These are phyloP conservation scores for Linnemannia hyalina DNA, from an alignment of 192 early-diverging fungal species.

Conservation along the genomic window DNA sequence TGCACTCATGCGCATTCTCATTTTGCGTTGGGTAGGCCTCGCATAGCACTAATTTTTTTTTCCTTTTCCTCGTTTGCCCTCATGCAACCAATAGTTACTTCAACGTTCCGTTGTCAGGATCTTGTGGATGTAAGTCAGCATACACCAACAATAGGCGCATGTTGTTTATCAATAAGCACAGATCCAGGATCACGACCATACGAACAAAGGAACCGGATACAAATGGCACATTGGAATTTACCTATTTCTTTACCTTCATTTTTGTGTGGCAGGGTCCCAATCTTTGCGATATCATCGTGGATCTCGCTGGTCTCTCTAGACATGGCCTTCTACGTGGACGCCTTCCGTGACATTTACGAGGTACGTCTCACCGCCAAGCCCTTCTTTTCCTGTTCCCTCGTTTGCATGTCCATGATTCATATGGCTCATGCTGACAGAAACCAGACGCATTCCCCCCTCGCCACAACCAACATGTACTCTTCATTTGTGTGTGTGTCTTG, in stretches of 20 bases:
- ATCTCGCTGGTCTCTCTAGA: conserved; percentile 78
- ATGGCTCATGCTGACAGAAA: neutral
- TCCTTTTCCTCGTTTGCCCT: neutral
- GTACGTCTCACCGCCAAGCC: conserved; percentile 9
- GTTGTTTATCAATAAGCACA: neutral
- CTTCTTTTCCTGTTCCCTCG: neutral
- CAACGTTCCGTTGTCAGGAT: conserved; percentile 51
- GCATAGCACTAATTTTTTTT: neutral
- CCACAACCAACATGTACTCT: neutral
- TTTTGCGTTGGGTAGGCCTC: neutral
- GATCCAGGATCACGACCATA: neutral
- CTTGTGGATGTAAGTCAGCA: conserved; percentile 38
- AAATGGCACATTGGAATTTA: neutral
- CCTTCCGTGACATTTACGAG: conserved; percentile 70
- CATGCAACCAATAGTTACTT: conserved; percentile 20
- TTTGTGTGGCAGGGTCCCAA: conserved; percentile 30
- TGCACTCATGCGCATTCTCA: neutral
- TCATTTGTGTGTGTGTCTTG: too few relatives aligned
- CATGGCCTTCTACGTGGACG: conserved; percentile 88
- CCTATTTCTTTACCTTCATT: neutral
- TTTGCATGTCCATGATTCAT: neutral
- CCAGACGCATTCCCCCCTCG: neutral
- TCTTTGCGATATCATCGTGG: conserved; percentile 84
- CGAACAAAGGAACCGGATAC: neutral
- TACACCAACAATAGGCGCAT: neutral